Percentiles rank a stretch among this genome's conserved stretches.
Conservation (phyloP, 306 rosid genomes). For the Quercus dentata region DNA sequence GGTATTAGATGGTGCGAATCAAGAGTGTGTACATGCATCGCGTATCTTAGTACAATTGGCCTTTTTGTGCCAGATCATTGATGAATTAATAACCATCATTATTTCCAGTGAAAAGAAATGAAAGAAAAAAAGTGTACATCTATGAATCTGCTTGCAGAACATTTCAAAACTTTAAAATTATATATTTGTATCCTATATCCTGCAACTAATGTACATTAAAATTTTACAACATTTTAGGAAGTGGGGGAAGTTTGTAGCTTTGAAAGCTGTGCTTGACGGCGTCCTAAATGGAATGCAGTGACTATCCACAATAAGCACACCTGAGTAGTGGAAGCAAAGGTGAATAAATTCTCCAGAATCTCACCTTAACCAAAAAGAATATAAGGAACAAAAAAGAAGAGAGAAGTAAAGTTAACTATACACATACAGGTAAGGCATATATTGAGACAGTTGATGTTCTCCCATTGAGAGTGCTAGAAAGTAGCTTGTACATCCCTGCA, state of each 20-base stretch:
- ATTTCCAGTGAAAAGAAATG: neutral
- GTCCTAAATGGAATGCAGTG: conserved; percentile 75
- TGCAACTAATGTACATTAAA: neutral
- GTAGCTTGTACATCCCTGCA: conserved; percentile 89
- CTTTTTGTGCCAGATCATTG: neutral
- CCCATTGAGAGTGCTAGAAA: conserved; percentile 54
- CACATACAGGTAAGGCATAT: conserved; percentile 78
- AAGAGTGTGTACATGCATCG: neutral
- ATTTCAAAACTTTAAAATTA: neutral
- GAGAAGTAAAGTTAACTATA: conserved; percentile 2
- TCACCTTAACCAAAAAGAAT: neutral
- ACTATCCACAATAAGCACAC: conserved; percentile 74
- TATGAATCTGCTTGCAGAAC: too few species aligned
- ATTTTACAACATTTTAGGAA: conserved; percentile 21
- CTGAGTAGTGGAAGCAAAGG: conserved; percentile 39
- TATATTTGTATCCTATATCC: neutral
- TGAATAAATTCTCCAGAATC: neutral
- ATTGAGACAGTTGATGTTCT: conserved; percentile 66
- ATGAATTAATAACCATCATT: neutral
- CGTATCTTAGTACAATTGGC: neutral
- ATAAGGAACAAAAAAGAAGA: neutral
- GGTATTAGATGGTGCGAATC: neutral
- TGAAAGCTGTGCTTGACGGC: conserved; percentile 68
- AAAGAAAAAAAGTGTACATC: neutral
- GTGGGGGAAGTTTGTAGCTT: conserved; percentile 34